Base-by-base conservation (phyloP, 805 yeast genomes). In the Metschnikowia continentalis region DNA sequence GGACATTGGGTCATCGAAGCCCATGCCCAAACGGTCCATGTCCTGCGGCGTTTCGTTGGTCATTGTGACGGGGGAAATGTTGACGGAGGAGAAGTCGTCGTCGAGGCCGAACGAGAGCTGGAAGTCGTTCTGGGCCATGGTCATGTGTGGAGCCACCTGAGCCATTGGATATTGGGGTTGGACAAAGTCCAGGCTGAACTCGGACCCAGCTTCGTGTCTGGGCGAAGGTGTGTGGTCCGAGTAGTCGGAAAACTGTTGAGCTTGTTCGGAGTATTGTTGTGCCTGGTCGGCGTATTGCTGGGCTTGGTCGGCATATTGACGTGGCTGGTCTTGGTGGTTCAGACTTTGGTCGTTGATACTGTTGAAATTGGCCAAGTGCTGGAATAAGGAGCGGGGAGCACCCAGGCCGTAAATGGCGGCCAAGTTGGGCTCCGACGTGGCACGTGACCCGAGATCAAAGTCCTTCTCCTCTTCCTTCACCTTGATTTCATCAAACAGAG, bases 361-460 rank as follows among this genome's bases (percentile, higher is more conserved):
- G 23, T 36, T 17, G 35, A 49, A 47, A 49, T 42, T 44, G 7
- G 43, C 38, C 42, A 38, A 36, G 47, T 52, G 53, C 50, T 37
- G 51, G 49, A 53, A 48, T 10, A 50, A 46, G 41, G 47, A 14
- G 45, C 50, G 48, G 3, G 52, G 52, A 2, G 48, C 52, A 5
- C 37, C 35, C 19, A 30, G 44, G 14, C 40, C 30, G 26, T 37
- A 53, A 5, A 50, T 33, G 43, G 20, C 30, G 20, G 36, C 42
- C 48, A 61, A 47, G 60, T 58, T 59, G 17, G 64, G 64, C 13
- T 51, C 60, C 1, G 62, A 58, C 10, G 54, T 50, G 26, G 62
- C 61, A 2, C 64, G 57, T 32, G 49, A 42, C 23, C 54, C 51
- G 22, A 57, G 39, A 38, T 54, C 61, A 33, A 57, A 55, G 17